Base-by-base conservation (phyloP, 225 moss, liverwort and hornwort species). In the Pseudoscleropodium purum region DNA sequence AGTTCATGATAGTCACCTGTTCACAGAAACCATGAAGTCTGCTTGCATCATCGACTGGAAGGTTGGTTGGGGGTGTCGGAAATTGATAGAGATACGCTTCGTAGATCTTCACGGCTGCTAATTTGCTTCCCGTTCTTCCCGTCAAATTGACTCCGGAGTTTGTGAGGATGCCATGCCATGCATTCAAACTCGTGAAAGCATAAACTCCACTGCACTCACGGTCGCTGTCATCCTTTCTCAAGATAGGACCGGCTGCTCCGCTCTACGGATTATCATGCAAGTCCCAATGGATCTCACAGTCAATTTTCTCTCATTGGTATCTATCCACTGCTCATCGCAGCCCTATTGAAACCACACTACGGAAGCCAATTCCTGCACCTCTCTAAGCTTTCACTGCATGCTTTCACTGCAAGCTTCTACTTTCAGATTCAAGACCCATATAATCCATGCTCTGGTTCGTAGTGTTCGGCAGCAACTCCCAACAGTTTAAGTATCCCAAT, bases 171-270 rank as follows among this genome's bases (percentile, higher is more conserved):
- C 79, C 67, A 69, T 34, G 37, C 79, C 67, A 25, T 39, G 41
- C 31, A 51, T 51, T 27, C 52, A 73, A 14, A 31, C 75, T 52
- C 34, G 51, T 41, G 67, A 54, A 69, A 82, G 61, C 34, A n/a
- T 39, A 6, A 87, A 61, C 43, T 68, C 78, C 62, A 74, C 70
- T 88, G 8, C 47, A 47, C 39, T 59, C 80, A 66, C 33, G 66
- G 75, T 13, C 26, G n/a, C 60, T 31, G 67, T 68, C 81, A 85
- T 85, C 75, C 81, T 88, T 59, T 65, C 77, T 83, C 29, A 86
- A 86, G 89, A 89, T 91, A 76, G 89, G 89, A 86, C 89, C 45
- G 56, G 89, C 89, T 86, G 75, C 83, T 83, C 70, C 33, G n/a
- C 83, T 78, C 79, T 66, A 65, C 74, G 72, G 73, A 84, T 87